Evolutionary conservation across 192 early-diverging fungal genomes (phyloP).

Genomic region (Jimgerdemannia flammicorona): DNA sequence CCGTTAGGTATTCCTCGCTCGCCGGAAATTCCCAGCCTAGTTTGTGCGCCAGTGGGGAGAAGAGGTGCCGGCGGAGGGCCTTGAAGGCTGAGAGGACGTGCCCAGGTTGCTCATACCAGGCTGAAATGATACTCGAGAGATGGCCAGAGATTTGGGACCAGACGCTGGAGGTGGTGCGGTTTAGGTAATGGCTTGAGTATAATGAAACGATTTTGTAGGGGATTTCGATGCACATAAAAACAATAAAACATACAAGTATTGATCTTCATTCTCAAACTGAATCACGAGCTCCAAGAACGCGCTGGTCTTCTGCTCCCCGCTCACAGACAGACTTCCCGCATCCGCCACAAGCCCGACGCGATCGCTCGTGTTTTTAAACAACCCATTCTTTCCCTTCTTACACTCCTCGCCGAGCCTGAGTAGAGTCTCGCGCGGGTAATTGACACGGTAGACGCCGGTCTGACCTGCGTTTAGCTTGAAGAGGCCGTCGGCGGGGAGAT

Average conservation of each 20-base stretch:
- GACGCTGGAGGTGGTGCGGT: constrained; percentile 31
- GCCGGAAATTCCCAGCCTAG: constrained; percentile 77
- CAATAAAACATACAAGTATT: constrained; percentile 59
- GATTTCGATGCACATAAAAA: neutral
- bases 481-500: constrained; percentile 49
- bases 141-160: constrained; percentile 63
- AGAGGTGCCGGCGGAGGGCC: constrained; percentile 65
- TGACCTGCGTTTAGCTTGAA: constrained; percentile 85
- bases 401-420: constrained; percentile 48
- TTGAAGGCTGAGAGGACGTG: constrained; percentile 60
- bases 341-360: constrained; percentile 83
- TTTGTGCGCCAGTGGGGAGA: constrained; percentile 63
- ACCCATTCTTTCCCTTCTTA: constrained; percentile 38
- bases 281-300: constrained; percentile 72
- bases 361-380: constrained; percentile 63
- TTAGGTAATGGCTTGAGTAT: too few species aligned
- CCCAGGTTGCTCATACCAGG: constrained; percentile 64
- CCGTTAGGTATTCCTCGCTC: constrained; percentile 71
- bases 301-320: constrained; percentile 75
- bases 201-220: too few species aligned
- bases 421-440: constrained; percentile 57
- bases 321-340: constrained; percentile 68
- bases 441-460: constrained; percentile 85
- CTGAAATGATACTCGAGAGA: constrained; percentile 52
- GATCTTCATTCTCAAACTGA: constrained; percentile 68